A percentile compares a stretch with the other conserved stretches of the same genome.
Conservation (phyloP, 805 yeast genomes). For the Wickerhamiella occidentalis region DNA sequence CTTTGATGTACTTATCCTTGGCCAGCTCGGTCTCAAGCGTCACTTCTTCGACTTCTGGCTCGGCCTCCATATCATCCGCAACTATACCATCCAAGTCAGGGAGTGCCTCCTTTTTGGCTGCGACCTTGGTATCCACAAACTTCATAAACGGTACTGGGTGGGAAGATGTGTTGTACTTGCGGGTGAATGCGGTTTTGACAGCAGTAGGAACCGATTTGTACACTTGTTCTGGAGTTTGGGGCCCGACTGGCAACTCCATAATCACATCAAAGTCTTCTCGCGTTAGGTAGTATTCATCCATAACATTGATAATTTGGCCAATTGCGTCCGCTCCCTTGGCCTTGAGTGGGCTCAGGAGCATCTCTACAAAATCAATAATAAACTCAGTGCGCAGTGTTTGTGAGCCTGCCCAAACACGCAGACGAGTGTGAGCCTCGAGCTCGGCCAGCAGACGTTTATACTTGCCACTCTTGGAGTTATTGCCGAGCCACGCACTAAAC, state of each 20-base stretch:
- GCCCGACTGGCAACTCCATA: constrained; percentile 72
- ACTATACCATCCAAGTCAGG: constrained; percentile 67
- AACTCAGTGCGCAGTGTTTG: constrained; percentile 64
- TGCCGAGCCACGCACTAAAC: constrained; percentile 83
- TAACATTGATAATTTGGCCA: constrained; percentile 45
- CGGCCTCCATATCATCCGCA: constrained; percentile 37
- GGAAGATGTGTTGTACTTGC: constrained; percentile 57
- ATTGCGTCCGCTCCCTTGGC: constrained; percentile 51
- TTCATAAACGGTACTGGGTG: constrained; percentile 82
- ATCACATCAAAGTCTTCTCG: constrained; percentile 87
- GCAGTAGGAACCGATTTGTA: constrained; percentile 60
- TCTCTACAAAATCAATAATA: constrained; percentile 49
- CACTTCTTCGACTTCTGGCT: constrained; percentile 26
- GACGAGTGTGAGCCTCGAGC: constrained; percentile 73
- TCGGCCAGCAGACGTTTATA: constrained; percentile 71
- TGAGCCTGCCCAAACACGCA: constrained; percentile 66
- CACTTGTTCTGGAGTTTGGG: constrained; percentile 31
- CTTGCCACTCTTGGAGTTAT: constrained; percentile 73
- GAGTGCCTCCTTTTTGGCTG: constrained; percentile 25
- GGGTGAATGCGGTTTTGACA: constrained; percentile 76
- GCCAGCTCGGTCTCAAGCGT: constrained; percentile 33
- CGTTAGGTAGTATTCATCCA: constrained; percentile 80
- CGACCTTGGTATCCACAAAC: constrained; percentile 31
- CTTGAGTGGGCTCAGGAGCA: constrained; percentile 47
- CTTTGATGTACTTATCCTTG: constrained; percentile 23